A percentile compares a stretch with the other conserved stretches of the same genome.
Evolutionary conservation across 306 rosid species (phyloP).

Genomic region (Lagenaria siceraria): DNA sequence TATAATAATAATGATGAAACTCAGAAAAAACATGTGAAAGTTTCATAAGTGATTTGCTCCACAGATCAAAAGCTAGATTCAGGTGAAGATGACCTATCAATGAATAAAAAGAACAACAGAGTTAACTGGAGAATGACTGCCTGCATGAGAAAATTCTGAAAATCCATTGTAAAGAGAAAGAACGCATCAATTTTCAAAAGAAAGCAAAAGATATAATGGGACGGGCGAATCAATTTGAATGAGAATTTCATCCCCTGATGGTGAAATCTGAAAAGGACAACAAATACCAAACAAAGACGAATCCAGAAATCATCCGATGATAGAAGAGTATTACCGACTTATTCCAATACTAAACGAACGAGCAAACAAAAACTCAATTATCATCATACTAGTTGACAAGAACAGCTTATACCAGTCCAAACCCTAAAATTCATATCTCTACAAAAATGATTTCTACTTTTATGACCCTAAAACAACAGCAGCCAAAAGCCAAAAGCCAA

Average conservation of each 20-base stretch:
- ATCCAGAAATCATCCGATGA: conserved; percentile 22
- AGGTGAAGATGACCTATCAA: conserved; percentile 53
- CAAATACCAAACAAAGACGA: conserved; percentile 32
- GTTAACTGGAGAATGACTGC: neutral
- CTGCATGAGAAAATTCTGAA: conserved; percentile 15
- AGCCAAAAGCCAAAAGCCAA: neutral
- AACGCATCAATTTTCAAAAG: conserved; percentile 20
- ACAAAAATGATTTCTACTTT: neutral
- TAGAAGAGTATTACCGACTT: conserved; percentile 24
- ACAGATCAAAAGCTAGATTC: conserved; percentile 36
- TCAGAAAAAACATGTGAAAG: conserved; percentile 21
- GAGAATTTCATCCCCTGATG: conserved; percentile 38
- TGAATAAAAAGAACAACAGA: conserved; percentile 32
- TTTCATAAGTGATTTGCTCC: conserved; percentile 38
- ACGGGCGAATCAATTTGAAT: conserved; percentile 21
- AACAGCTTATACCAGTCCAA: conserved; percentile 39
- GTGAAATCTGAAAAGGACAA: conserved; percentile 41
- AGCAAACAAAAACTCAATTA: conserved; percentile 24
- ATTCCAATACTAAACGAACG: conserved; percentile 11
- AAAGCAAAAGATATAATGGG: conserved; percentile 11
- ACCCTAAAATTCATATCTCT: conserved; percentile 32
- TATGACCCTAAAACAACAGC: neutral
- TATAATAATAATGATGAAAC: conserved; percentile 33
- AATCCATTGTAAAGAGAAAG: conserved; percentile 48
- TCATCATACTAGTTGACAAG: conserved; percentile 23